Conservation (phyloP, 106 monocot genomes). For the Acorus gramineus region DNA sequence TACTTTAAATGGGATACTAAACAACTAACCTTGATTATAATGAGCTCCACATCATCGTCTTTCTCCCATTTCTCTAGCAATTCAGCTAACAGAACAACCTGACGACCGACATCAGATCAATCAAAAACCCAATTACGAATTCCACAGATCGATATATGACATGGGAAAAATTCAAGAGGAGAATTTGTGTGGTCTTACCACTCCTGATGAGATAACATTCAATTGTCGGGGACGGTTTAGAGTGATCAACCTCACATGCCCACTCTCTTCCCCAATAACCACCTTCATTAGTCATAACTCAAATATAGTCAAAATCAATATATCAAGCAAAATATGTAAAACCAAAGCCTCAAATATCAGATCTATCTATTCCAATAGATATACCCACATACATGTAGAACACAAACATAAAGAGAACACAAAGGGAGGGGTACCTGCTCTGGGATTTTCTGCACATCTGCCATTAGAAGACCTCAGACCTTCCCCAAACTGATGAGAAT, state of each 20-base stretch:
- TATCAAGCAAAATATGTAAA: no score
- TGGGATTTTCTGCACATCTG: constrained; percentile 6
- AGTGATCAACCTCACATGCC: constrained; percentile 51
- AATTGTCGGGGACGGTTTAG: constrained; percentile 80
- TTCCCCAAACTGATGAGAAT: no score
- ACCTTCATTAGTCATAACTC: constrained; percentile 18
- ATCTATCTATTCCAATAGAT: no score
- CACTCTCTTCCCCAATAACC: constrained; percentile 55
- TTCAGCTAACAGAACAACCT: constrained; percentile 33
- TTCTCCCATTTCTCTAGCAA: constrained; percentile 29
- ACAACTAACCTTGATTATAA: constrained; percentile 22
- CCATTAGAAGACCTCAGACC: constrained; percentile 7
- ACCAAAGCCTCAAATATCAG: no score
- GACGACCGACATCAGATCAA: neutral
- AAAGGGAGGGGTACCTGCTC: constrained; percentile 16
- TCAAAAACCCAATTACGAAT: no score
- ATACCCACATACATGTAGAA: no score
- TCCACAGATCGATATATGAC: neutral
- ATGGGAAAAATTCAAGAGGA: neutral
- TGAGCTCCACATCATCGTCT: constrained; percentile 17
- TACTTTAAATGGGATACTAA: constrained; percentile 9
- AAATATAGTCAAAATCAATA: no score
- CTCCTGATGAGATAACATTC: constrained; percentile 64
- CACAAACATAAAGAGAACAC: no score
- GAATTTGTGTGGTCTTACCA: constrained; percentile 26